These are phyloP conservation scores for Penicillium capsulatum DNA, from an alignment of 2,329 filamentous ascomycete genomes.

Conservation along the genomic window DNA sequence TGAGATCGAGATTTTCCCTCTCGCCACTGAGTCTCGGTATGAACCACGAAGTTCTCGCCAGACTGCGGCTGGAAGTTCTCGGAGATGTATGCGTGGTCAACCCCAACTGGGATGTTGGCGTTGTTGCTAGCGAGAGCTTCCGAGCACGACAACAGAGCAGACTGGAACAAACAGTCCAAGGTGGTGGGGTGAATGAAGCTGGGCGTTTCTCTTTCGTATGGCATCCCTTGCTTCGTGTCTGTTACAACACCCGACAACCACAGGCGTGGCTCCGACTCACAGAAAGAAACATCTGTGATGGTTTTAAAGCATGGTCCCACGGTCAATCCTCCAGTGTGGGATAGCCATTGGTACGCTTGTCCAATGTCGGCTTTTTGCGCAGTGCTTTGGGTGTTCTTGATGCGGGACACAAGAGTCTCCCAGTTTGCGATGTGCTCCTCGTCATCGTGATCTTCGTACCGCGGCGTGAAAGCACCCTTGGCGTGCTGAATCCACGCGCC, in stretches of 20 bases:
- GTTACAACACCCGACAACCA: constrained; percentile 14
- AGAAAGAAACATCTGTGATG: constrained; percentile 13
- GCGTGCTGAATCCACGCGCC: constrained; percentile 20
- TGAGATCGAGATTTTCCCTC: constrained; percentile 14
- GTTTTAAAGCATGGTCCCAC: constrained; percentile 18
- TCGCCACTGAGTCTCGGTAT: constrained; percentile 14
- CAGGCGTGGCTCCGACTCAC: constrained; percentile 9
- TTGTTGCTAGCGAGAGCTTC: constrained; percentile 13
- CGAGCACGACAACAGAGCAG: constrained; percentile 17
- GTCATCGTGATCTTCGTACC: constrained; percentile 6
- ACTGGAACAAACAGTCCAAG: constrained; percentile 22
- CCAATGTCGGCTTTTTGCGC: constrained; percentile 11
- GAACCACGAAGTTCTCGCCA: constrained; percentile 17
- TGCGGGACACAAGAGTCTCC: constrained; percentile 10
- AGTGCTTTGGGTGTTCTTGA: constrained; percentile 14
- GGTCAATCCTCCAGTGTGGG: constrained; percentile 16
- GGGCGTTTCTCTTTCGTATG: constrained; percentile 14
- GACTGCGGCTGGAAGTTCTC: constrained; percentile 10
- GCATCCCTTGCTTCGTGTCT: constrained; percentile 18
- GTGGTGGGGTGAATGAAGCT: constrained; percentile 21
- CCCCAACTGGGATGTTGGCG: constrained; percentile 19
- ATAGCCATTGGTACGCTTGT: constrained; percentile 20
- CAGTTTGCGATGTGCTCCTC: constrained; percentile 12
- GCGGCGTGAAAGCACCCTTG: constrained; percentile 13
- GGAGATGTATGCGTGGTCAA: constrained; percentile 19